Evolutionary conservation across 208 protist species (phyloP), one percentile per base, ranked within the genome.

Genomic region (Crithidia thermophila): DNA sequence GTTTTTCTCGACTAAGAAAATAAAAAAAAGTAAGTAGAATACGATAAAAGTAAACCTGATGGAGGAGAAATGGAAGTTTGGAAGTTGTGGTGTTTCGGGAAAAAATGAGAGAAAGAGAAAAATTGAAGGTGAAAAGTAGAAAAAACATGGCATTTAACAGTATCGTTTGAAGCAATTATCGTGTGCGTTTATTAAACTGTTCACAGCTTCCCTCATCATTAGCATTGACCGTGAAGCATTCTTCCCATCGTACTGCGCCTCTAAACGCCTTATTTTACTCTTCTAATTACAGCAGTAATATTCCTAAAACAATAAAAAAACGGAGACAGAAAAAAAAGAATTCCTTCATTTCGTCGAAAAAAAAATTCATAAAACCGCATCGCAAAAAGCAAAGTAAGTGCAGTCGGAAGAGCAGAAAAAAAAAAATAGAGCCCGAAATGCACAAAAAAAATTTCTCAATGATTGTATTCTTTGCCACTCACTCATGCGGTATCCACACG

Each of bases 401-500:
- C 14, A 18, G 14, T 45, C 20, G 4, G 14, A 45, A 45, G 40
- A 45, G 20, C 11, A 45, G 5, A n/a, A n/a, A n/a, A 45, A 45
- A n/a, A 46, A 46, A 20, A 21, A 46, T 7, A n/a, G 42, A 20
- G 42, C 10, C 10, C 6, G 20, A 46, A 53, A 34, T 4, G 28
- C 14, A 53, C 9, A 30, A n/a, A 33, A 28, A 31, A 4, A 31
- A 10, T n/a, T 16, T 16, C 13, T 43, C 10, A 18, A 10, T 10
- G 39, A 18, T n/a, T n/a, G 39, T 16, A 43, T 43, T 10, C 16
- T 16, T 43, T 43, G 6, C 45, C 20, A 50, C 21, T n/a, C 45
- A 50, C 20, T 20, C n/a, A 74, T 8, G 21, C 42, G 0, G 68
- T 74, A 52, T 74, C 59, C 1, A 74, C 47, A 14, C 53, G 59